Evolutionary conservation across 306 rosid species (phyloP), one percentile per base, ranked within the genome.

Genomic region (Cercis canadensis): DNA sequence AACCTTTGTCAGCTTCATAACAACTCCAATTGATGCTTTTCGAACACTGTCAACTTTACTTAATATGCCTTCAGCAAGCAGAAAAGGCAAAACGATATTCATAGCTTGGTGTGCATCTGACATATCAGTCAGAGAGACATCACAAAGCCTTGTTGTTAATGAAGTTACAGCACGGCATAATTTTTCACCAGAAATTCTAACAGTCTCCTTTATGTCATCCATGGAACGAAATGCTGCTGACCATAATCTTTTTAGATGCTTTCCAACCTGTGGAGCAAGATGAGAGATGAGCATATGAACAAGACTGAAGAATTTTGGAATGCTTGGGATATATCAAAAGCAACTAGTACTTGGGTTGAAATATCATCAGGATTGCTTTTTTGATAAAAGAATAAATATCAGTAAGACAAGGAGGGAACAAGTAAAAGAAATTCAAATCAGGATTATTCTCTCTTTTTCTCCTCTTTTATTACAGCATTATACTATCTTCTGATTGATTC

Each of bases 121-220:
- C 68, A 45, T 58, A 60, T 83, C 89, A 51, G 98, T 94, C 69
- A 90, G 82, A 73, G 98, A 77, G 57, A 87, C 89, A 78, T 94
- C 98, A 76, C 96, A 94, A 50, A 94, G 88, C 77, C 98, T 89
- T 68, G 85, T 80, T 18, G 98, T 90, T 75, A 94, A 86, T 34
- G 96, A 79, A 67, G 92, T 74, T 63, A 88, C 56, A 62, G 87
- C 59, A 41, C 97, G 94, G 55, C 98, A 90, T 53, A 94, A 73
- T 36, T 80, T 94, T 74, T 94, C 98, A 24, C 98, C 98, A 78
- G 98, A 78, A 75, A 62, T 88, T 68, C 98, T 89, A 55, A 94
- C 96, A 34, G 97, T 94, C 85, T 94, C 97, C 66, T 94, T 94
- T 61, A 94, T 90, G 80, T 94, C 98, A 65, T 94, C 98, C 98